A percentile compares a stretch with the other conserved stretches of the same genome.
phyloP scores from a whole-genome alignment of 495 filamentous ascomycete genomes.

The Massariosphaeria phaeospora region DNA sequence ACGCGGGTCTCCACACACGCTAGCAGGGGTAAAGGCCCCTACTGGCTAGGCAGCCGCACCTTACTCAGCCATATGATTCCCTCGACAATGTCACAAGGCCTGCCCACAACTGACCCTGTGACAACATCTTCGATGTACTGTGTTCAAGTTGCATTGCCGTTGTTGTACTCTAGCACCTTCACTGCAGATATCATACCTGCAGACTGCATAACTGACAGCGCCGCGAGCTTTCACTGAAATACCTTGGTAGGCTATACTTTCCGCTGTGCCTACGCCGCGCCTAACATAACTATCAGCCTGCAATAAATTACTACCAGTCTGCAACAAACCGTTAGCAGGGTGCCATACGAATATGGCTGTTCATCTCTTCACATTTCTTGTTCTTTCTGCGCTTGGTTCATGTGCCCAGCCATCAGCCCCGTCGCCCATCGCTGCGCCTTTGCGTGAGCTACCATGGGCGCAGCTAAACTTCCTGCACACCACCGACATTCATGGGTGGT shows the following conservation, averaged over 20 bases:
- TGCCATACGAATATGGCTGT: conserved; percentile 1
- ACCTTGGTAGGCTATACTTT: no score
- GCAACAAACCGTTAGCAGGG: background rate
- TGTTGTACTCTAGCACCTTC: no score
- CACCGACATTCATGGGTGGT: conserved; percentile 94
- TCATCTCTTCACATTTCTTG: conserved; percentile 36
- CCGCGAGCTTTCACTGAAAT: no score
- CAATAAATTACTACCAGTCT: background rate
- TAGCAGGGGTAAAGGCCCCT: background rate
- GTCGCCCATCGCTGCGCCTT: conserved; percentile 69
- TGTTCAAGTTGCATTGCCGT: no score
- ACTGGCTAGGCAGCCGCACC: background rate
- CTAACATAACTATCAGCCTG: background rate
- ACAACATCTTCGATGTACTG: no score
- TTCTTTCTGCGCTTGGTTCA: conserved; percentile 27
- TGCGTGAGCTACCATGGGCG: conserved; percentile 81
- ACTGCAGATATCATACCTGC: no score
- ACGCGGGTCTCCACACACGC: conserved; percentile 4
- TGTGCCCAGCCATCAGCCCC: conserved; percentile 72
- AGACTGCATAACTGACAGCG: no score
- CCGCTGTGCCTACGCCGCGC: background rate
- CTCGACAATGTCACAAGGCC: no score
- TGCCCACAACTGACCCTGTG: no score
- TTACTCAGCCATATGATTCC: no score
- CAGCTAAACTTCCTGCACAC: conserved; percentile 93